Base-by-base conservation (phyloP, 1,139 yeast genomes). In the Protomyces pachydermus region DNA sequence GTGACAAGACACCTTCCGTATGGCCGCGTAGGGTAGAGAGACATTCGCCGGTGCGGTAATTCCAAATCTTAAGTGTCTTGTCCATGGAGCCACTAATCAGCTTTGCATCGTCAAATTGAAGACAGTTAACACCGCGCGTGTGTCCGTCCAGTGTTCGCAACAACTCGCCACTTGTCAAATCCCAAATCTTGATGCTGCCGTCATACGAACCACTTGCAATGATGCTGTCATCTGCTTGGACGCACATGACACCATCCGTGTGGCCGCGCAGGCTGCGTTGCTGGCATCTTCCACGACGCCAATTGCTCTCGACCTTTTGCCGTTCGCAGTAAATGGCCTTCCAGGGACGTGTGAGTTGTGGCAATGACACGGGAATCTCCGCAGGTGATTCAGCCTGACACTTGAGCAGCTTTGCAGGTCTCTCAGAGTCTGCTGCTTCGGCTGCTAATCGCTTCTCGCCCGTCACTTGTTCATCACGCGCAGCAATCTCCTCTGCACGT, bases 181-280 rank as follows among this genome's bases (percentile, higher is more conserved):
- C 97, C 98, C 98, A 93, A 74, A 93, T 88, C 75, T 97, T 83
- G 60, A 93, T 97, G 32, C 97, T 91, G 72, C 97, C 84, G 78
- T 93, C 98, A 65, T 98, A 98, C 18, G 66, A 56, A 3, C 66
- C 68, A 25, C 64, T 61, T 12, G 61, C 68, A 14, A 66, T 45
- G 75, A 93, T 61, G 83, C 88, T 57, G 70, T 87, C 83, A 70
- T 84, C 87, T 75, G 88, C 91, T 75, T 90, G 95, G 64, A 95
- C 79, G 69, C 96, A 86, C 60, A 95, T 81, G 28, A 93, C 86
- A 5, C 97, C 96, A 71, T 88, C 96, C 55, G 84, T 80, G 72
- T 91, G 97, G n/a, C 96, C 96, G 66, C 79, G 78, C 73, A 93
- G 91, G 64, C 82, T 85, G 65, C 81, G 83, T 34, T 85, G 75